A percentile compares a stretch with the other conserved stretches of the same genome.
Evolutionary conservation across 371 early-diverging fungal genomes (phyloP).

Genomic region (Mortierella sp.): DNA sequence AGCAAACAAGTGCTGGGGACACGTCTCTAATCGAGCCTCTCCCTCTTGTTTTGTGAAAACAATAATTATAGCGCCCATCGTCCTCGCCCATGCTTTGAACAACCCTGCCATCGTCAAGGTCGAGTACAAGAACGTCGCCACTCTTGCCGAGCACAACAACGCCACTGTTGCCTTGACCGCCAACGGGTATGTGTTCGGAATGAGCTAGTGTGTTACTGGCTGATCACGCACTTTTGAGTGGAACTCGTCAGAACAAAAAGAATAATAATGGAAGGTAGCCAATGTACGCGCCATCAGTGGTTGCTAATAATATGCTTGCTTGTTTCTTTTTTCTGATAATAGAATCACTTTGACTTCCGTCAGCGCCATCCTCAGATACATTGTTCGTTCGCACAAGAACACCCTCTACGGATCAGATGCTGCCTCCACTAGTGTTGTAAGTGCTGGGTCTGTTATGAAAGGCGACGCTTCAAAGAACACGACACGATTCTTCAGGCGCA

Average conservation of each 20-base stretch:
- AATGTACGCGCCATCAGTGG: not conserved
- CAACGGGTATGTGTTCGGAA: constrained; percentile 31
- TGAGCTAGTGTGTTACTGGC: not conserved
- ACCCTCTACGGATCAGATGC: constrained; percentile 54
- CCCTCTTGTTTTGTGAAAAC: not conserved
- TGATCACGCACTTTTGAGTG: not conserved
- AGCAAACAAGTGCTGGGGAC: not conserved
- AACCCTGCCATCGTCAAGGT: constrained; percentile 55
- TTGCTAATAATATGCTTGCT: not conserved
- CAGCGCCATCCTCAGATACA: constrained; percentile 52
- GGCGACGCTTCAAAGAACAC: not conserved
- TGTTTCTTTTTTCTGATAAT: not conserved
- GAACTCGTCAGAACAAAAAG: not conserved
- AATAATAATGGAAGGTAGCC: not conserved
- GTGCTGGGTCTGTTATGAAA: not conserved
- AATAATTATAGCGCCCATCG: constrained; percentile 32
- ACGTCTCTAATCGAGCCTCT: not conserved
- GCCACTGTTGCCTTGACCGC: constrained; percentile 43
- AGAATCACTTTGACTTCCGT: constrained; percentile 47
- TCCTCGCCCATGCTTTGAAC: constrained; percentile 46
- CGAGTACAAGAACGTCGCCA: constrained; percentile 56
- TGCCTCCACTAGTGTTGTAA: constrained; percentile 51
- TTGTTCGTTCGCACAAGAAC: constrained; percentile 56
- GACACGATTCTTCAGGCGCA: not conserved
- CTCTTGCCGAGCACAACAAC: constrained; percentile 55